Conservation (phyloP, 2,329 filamentous ascomycete genomes). For the Sporothrix brasiliensis region DNA sequence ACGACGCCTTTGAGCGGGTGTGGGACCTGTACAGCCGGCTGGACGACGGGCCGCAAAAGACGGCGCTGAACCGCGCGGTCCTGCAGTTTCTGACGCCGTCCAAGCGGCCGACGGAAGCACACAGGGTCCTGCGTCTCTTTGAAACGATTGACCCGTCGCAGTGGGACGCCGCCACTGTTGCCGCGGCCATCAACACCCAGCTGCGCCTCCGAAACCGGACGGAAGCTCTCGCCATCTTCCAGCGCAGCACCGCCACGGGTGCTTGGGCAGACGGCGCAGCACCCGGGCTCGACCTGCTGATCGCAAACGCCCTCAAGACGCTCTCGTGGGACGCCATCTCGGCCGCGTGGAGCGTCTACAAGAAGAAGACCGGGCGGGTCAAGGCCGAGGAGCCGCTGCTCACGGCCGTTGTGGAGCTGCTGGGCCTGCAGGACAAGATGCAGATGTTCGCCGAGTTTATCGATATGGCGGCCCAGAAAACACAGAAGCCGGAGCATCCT, state of each 20-base stretch:
- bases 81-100: conserved; percentile 51
- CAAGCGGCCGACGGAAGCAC: conserved; percentile 48
- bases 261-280: background rate
- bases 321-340: conserved; percentile 45
- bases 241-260: conserved; percentile 39
- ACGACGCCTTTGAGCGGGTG: conserved; percentile 44
- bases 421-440: conserved; percentile 13
- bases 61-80: conserved; percentile 42
- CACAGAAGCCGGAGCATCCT: background rate
- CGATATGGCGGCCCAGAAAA: background rate
- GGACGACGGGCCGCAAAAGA: conserved; percentile 40
- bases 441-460: background rate
- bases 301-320: conserved; percentile 47
- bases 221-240: conserved; percentile 49
- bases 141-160: conserved; percentile 42
- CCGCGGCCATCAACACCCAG: conserved; percentile 48
- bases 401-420: conserved; percentile 11
- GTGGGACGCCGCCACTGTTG: conserved; percentile 49
- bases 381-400: conserved; percentile 44
- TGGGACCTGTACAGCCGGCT: conserved; percentile 51
- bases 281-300: conserved; percentile 50
- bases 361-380: conserved; percentile 17
- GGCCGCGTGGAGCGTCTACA: conserved; percentile 46
- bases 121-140: conserved; percentile 52
- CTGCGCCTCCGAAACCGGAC: conserved; percentile 47